A percentile compares a stretch with the other conserved stretches of the same genome.
These are phyloP conservation scores for Elaphomyces granulatus DNA, from an alignment of 495 filamentous ascomycete genomes.

Conservation along the genomic window DNA sequence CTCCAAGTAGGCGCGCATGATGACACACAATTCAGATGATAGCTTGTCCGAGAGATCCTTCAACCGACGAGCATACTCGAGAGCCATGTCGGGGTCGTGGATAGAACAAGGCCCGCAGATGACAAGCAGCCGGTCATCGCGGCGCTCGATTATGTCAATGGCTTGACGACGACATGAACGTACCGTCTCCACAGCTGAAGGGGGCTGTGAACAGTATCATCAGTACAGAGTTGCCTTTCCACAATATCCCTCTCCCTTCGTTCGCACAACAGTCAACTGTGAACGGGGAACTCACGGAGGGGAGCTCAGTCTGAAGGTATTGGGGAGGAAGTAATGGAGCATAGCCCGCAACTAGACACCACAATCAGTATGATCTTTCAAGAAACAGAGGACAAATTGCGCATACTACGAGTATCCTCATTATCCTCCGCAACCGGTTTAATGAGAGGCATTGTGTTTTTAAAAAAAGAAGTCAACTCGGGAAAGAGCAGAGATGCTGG, in stretches of 20 bases:
- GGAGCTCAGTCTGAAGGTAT: conserved; percentile 78
- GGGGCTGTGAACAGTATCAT: conserved; percentile 19
- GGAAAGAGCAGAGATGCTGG: too few species aligned
- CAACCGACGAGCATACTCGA: conserved; percentile 72
- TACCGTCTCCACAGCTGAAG: conserved; percentile 48
- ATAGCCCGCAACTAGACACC: conserved; percentile 67
- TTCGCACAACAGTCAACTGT: too few species aligned
- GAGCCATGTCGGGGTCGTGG: conserved; percentile 77
- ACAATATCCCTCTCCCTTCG: background rate
- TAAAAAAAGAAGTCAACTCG: too few species aligned
- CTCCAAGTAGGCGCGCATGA: conserved; percentile 98
- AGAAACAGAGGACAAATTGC: background rate
- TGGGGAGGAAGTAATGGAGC: conserved; percentile 86
- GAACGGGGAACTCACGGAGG: conserved; percentile 47
- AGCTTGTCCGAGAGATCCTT: conserved; percentile 61
- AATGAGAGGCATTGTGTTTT: conserved; percentile 34
- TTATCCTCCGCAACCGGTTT: conserved; percentile 30
- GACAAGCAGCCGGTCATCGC: conserved; percentile 77
- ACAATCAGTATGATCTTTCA: conserved; percentile 1
- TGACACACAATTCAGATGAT: conserved; percentile 68
- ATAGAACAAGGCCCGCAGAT: conserved; percentile 94
- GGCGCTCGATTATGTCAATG: conserved; percentile 65
- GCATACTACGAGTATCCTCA: conserved; percentile 32
- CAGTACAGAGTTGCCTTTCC: background rate
- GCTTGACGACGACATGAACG: conserved; percentile 71